Percentiles rank a stretch among this genome's conserved stretches.
These are phyloP conservation scores for Russula virescens DNA, from an alignment of 768 basidiomycete genomes.

Conservation along the genomic window DNA sequence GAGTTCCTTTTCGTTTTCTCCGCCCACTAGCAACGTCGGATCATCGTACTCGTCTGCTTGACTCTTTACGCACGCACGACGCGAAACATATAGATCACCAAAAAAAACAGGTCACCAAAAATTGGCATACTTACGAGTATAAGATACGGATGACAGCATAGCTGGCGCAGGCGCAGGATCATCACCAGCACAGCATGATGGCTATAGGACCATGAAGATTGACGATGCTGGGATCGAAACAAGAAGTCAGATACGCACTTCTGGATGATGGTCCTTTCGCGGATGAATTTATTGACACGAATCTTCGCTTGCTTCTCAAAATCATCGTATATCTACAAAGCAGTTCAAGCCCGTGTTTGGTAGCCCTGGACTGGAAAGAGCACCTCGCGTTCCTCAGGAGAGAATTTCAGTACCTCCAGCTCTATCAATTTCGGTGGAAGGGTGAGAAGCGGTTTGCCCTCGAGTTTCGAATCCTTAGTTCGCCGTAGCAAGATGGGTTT, in stretches of 20 bases:
- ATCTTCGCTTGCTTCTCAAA: slow-evolving; percentile 53
- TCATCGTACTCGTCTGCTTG: slow-evolving; percentile 45
- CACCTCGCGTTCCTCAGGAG: slow-evolving; percentile 59
- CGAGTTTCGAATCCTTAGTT: slow-evolving; percentile 59
- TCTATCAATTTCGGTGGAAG: slow-evolving; percentile 58
- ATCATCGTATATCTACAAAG: slow-evolving; percentile 47
- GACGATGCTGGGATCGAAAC: neutral
- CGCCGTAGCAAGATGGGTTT: slow-evolving; percentile 64
- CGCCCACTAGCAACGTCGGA: slow-evolving; percentile 43
- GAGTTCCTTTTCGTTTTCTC: slow-evolving; percentile 49
- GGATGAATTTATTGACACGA: slow-evolving; percentile 54
- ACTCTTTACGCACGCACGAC: slow-evolving; percentile 28
- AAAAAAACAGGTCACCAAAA: neutral
- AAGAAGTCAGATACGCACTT: slow-evolving; percentile 45
- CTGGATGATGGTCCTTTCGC: slow-evolving; percentile 60
- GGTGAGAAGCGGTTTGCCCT: slow-evolving; percentile 63
- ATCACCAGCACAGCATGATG: slow-evolving; percentile 50
- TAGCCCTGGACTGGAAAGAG: slow-evolving; percentile 16
- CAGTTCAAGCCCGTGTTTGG: neutral
- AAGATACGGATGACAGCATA: slow-evolving; percentile 68
- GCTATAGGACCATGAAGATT: slow-evolving; percentile 29
- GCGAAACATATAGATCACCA: neutral
- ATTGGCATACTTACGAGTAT: slow-evolving; percentile 46
- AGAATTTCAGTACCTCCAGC: slow-evolving; percentile 55
- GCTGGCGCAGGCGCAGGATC: slow-evolving; percentile 69